Percentiles rank a stretch among this genome's conserved stretches.
Conservation (phyloP, 768 basidiomycete genomes). For the Boletales sp. region DNA sequence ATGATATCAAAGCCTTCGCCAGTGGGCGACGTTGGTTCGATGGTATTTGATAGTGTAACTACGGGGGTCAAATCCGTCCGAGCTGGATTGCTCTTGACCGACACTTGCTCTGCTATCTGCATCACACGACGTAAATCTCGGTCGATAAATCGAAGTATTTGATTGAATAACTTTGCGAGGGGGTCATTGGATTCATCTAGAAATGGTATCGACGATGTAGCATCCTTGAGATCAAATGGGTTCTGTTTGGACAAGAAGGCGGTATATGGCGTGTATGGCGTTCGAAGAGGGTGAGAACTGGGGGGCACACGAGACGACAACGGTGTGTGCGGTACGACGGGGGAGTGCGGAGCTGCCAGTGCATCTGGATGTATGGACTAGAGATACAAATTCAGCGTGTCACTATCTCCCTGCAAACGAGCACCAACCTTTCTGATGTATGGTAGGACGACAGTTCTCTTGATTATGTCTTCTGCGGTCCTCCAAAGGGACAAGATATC, state of each 20-base stretch:
- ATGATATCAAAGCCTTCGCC: slow-evolving; percentile 72
- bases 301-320: slow-evolving; percentile 31
- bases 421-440: slow-evolving; percentile 71
- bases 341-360: slow-evolving; percentile 65
- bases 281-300: slow-evolving; percentile 45
- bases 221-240: slow-evolving; percentile 32
- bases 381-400: slow-evolving; percentile 1
- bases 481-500: slow-evolving; percentile 77
- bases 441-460: slow-evolving; percentile 62
- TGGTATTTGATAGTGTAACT: background rate
- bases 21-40: slow-evolving; percentile 5
- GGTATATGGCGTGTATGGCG: slow-evolving; percentile 53
- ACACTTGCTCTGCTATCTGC: slow-evolving; percentile 69
- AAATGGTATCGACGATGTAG: slow-evolving; percentile 41
- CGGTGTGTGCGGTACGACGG: slow-evolving; percentile 75
- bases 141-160: slow-evolving; percentile 76
- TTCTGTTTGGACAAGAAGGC: slow-evolving; percentile 42
- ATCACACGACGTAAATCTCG: slow-evolving; percentile 72
- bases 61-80: slow-evolving; percentile 8
- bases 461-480: slow-evolving; percentile 85
- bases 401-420: background rate
- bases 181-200: slow-evolving; percentile 66
- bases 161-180: slow-evolving; percentile 76
- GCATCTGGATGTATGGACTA: slow-evolving; percentile 77
- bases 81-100: slow-evolving; percentile 42